Base-by-base conservation (phyloP, 2,329 filamentous ascomycete species). In the Macrophomina phaseolina region DNA sequence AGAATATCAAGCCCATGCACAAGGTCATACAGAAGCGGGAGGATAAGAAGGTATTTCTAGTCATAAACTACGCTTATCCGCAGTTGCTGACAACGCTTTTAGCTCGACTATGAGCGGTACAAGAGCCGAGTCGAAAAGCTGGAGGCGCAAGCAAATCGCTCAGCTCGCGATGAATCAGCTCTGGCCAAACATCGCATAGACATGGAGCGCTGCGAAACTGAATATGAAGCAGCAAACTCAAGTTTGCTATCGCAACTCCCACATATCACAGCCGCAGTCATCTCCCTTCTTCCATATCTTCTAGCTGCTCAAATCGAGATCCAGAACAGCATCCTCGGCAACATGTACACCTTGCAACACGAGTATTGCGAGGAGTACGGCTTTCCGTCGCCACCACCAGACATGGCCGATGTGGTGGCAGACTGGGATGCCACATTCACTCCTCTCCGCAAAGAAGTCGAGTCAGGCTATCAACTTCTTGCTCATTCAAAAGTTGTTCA, bases 11-110 rank as follows among this genome's bases (percentile, higher is more conserved):
- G 70, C 89, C 90, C 2, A 84, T 95, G 75, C 89, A 91, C 73
- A 95, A 93, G 80, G 90, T 89, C 1, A 92, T 96, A 74, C 95
- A 94, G 80, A 93, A 92, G 78, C 84, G 93, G 55, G 91, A 95
- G 75, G 91, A 94, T 73, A 91, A 89, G 79, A 90, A 92, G 80
- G 85, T 86, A 68, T 28, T 28, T 40, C 45, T 11, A 30, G 18
- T 58, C 34, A n/a, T 36, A 48, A 23, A 23, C 23, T 23, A 23
- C 23, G 23, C 70, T 75, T 36, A 8, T 7, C 74, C 68, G 11
- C n/a, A 56, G 30, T 34, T 9, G 11, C 64, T 51, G 63, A 65
- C 53, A 30, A 12, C 5, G 34, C 56, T 40, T 71, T 4, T 6
- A 89, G 85, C 77, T 94, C 67, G 93, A 96, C 76, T 95, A 89